phyloP scores from a whole-genome alignment of 1,284 basidiomycete genomes.

The Ganoderma sinense region DNA sequence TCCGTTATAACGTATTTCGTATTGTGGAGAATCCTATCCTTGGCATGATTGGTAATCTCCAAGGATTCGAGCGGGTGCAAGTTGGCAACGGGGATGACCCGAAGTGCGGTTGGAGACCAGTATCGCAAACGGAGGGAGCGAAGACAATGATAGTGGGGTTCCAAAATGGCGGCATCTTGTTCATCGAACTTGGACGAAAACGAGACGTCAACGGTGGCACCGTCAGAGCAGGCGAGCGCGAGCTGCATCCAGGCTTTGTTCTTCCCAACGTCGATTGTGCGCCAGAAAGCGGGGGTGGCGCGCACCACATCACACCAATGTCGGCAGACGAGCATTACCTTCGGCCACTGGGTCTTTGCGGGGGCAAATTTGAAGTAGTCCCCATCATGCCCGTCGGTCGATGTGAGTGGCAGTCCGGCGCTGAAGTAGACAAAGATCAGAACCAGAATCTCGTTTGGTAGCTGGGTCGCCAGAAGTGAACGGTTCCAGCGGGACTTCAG shows the following conservation, averaged over 20 bases:
- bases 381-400: neutral
- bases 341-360: neutral
- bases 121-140: neutral
- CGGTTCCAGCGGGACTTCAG: neutral
- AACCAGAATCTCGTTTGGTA: neutral
- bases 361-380: neutral
- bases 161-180: neutral
- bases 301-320: neutral
- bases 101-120: neutral
- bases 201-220: neutral
- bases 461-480: neutral
- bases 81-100: neutral
- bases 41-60: neutral
- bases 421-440: neutral
- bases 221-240: neutral
- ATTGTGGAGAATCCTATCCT: too few relatives aligned
- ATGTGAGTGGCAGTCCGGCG: neutral
- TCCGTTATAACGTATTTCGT: neutral
- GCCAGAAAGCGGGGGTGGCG: neutral
- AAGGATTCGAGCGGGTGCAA: neutral
- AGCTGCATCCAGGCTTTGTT: neutral
- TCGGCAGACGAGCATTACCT: neutral
- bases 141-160: neutral
- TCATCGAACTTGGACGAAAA: neutral
- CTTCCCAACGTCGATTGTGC: neutral